Conservation (phyloP, 495 filamentous ascomycete genomes). For the Corynascus novoguineensis region DNA sequence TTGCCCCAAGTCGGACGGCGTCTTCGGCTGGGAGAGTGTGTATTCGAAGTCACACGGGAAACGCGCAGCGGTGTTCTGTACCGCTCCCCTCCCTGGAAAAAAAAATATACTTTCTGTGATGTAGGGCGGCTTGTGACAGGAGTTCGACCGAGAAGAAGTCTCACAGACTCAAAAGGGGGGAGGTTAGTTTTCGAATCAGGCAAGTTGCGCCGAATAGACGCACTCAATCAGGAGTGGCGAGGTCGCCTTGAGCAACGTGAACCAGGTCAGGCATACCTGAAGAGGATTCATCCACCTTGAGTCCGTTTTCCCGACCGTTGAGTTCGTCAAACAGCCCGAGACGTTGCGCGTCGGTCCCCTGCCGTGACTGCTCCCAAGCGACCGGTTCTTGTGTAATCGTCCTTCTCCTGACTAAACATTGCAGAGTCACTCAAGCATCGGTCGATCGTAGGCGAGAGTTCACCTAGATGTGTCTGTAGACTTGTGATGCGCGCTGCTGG, state of each 20-base stretch:
- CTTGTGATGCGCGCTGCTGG: constrained; percentile 6
- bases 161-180: constrained; percentile 24
- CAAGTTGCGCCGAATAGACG: constrained; percentile 20
- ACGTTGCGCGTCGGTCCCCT: constrained; percentile 18
- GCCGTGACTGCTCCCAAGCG: constrained; percentile 28
- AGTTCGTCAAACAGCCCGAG: not conserved
- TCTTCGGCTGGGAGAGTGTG: constrained; percentile 1
- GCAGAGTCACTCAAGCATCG: constrained; percentile 8
- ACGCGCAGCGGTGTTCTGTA: constrained; percentile 18
- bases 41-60: constrained; percentile 18
- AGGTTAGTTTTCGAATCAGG: constrained; percentile 32
- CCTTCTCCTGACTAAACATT: constrained; percentile 13
- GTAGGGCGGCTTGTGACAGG: constrained; percentile 16
- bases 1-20: constrained; percentile 7
- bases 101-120: constrained; percentile 15
- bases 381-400: constrained; percentile 25
- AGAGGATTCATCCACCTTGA: constrained; percentile 3
- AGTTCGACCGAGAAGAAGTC: constrained; percentile 20
- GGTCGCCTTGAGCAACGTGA: constrained; percentile 27
- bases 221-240: constrained; percentile 19
- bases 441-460: not conserved
- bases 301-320: not conserved
- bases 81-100: constrained; percentile 11
- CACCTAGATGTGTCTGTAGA: not conserved
- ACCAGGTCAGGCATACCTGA: constrained; percentile 16